These are phyloP conservation scores for Sapria himalayana DNA, from an alignment of 345 rosid species.

Conservation along the genomic window DNA sequence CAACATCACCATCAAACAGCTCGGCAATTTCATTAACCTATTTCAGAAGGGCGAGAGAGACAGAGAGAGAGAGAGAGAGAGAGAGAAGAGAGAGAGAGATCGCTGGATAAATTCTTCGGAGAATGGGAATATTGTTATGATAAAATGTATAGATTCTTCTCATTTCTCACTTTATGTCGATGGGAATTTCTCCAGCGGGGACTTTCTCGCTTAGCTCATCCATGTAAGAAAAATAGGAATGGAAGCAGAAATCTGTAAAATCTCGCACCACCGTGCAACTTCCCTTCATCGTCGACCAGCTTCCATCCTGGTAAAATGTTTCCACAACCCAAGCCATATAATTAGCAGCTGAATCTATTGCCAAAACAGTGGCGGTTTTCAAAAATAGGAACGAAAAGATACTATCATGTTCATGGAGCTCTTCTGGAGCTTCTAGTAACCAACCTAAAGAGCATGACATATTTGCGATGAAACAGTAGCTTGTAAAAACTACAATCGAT, in stretches of 20 bases:
- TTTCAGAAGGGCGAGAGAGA: no score
- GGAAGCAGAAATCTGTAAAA: constrained; percentile 75
- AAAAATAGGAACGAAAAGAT: no score
- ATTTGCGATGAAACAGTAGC: background rate
- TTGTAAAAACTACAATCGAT: background rate
- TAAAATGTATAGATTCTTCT: no score
- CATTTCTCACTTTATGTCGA: constrained; percentile 32
- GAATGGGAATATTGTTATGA: no score
- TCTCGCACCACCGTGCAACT: constrained; percentile 56
- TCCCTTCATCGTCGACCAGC: constrained; percentile 32
- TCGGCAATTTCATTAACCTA: constrained; percentile 49
- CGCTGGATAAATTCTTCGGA: no score
- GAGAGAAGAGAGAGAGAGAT: no score
- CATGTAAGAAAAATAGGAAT: constrained; percentile 73
- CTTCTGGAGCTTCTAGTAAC: no score
- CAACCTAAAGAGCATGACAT: background rate
- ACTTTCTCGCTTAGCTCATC: constrained; percentile 51
- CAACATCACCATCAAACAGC: constrained; percentile 37
- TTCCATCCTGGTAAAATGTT: constrained; percentile 51
- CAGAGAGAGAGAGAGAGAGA: no score
- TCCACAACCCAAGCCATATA: no score
- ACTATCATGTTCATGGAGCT: no score
- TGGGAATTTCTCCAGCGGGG: constrained; percentile 27
- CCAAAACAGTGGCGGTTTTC: no score
- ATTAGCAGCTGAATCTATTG: no score